Conservation (phyloP, 305 asterid genomes). For the Fraxinus sp. region DNA sequence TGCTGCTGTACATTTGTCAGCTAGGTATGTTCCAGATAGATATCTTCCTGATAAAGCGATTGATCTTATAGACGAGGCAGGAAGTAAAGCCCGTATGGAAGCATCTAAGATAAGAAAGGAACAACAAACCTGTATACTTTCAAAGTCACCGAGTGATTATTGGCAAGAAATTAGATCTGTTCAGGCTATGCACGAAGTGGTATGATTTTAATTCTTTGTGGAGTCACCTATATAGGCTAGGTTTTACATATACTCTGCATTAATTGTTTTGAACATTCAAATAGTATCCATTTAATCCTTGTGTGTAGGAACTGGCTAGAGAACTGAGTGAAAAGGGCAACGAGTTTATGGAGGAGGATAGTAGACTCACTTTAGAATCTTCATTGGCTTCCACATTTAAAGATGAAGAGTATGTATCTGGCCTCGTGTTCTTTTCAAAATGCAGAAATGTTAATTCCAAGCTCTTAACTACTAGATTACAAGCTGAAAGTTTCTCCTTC, state of each 20-base stretch:
- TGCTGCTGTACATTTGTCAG: conserved; percentile 91
- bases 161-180: conserved; percentile 90
- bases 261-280: conserved; percentile 25
- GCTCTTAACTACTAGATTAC: neutral
- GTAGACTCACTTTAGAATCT: conserved; percentile 32
- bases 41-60: conserved; percentile 98
- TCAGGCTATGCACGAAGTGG: conserved; percentile 75
- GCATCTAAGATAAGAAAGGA: conserved; percentile 68
- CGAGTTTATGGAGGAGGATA: conserved; percentile 37
- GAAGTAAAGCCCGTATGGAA: conserved; percentile 94
- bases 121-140: conserved; percentile 63
- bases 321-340: conserved; percentile 42
- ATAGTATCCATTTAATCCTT: conserved; percentile 26
- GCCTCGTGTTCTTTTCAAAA: conserved; percentile 7
- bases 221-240: neutral
- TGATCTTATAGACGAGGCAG: conserved; percentile 97
- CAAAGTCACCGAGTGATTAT: conserved; percentile 69
- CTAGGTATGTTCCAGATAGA: conserved; percentile 86
- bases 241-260: neutral
- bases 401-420: conserved; percentile 67
- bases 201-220: conserved; percentile 29
- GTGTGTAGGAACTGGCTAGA: conserved; percentile 50
- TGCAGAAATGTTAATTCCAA: neutral
- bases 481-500: conserved; percentile 23
- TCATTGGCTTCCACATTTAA: conserved; percentile 33